phyloP scores from a whole-genome alignment of 495 filamentous ascomycete species.

The Oleoguttula mirabilis region DNA sequence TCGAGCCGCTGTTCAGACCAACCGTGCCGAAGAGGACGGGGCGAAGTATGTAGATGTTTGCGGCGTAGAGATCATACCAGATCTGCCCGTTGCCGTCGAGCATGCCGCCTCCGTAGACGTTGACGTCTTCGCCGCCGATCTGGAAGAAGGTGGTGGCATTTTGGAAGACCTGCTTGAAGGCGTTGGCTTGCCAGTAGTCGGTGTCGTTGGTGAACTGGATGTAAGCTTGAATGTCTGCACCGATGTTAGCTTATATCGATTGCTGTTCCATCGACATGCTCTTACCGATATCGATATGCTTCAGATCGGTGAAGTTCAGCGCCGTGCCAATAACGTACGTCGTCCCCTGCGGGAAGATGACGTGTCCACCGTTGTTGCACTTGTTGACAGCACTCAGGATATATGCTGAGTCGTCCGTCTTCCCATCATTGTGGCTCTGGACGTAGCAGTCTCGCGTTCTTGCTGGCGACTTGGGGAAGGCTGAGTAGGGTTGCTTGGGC shows the following conservation, averaged over 20 bases:
- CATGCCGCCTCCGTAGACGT: constrained; percentile 52
- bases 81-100: constrained; percentile 57
- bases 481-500: constrained; percentile 14
- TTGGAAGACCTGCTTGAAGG: constrained; percentile 50
- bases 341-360: constrained; percentile 45
- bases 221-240: constrained; percentile 40
- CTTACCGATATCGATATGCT: constrained; percentile 46
- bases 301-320: constrained; percentile 51
- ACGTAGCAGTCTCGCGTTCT: constrained; percentile 22
- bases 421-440: constrained; percentile 30
- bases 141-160: constrained; percentile 59
- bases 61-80: constrained; percentile 53
- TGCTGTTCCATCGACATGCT: background rate
- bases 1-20: constrained; percentile 47
- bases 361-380: constrained; percentile 57
- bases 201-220: constrained; percentile 54
- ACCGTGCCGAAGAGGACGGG: constrained; percentile 53
- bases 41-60: constrained; percentile 43
- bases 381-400: constrained; percentile 46
- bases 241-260: constrained; percentile 8
- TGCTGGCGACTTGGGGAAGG: constrained; percentile 19
- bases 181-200: constrained; percentile 52
- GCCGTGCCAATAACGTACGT: constrained; percentile 53
- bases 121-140: constrained; percentile 55
- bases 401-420: constrained; percentile 44